phyloP scores from a whole-genome alignment of 495 filamentous ascomycete species.

The Lophiostoma macrostomum region DNA sequence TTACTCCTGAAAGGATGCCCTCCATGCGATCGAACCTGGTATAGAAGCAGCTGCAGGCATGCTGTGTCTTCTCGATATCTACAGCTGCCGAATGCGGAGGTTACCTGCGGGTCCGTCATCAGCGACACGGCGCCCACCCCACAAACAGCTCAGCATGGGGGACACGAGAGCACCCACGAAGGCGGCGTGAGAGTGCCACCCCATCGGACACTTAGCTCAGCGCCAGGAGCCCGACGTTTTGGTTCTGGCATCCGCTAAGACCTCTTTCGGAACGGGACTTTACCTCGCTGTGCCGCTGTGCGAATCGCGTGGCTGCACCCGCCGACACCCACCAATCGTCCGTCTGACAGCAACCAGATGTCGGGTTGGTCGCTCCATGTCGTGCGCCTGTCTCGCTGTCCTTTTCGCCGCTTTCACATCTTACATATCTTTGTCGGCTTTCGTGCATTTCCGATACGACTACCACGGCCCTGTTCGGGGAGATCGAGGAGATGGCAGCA shows the following conservation, averaged over 20 bases:
- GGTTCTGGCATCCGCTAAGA: slow-evolving; percentile 21
- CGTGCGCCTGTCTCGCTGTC: not conserved
- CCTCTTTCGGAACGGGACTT: slow-evolving; percentile 19
- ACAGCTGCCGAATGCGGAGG: not conserved
- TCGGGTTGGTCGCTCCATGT: slow-evolving; percentile 10
- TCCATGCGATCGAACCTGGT: not conserved
- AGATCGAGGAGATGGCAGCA: no score
- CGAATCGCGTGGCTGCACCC: slow-evolving; percentile 27
- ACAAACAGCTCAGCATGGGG: slow-evolving; percentile 29
- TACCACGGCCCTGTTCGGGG: no score
- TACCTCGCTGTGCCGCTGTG: slow-evolving; percentile 27
- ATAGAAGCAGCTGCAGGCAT: no score
- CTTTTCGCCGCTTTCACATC: not conserved
- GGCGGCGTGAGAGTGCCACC: slow-evolving; percentile 25
- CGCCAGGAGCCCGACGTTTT: slow-evolving; percentile 16
- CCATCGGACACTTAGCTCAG: slow-evolving; percentile 31
- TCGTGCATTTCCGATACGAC: no score
- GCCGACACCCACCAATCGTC: slow-evolving; percentile 3
- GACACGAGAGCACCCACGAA: slow-evolving; percentile 19
- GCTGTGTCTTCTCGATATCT: not conserved
- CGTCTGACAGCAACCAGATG: slow-evolving; percentile 17
- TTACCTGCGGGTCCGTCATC: not conserved
- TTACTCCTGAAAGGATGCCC: no score
- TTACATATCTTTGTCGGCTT: not conserved
- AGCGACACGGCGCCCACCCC: slow-evolving; percentile 9